These are phyloP conservation scores for Effrenium voratum DNA, from an alignment of 73 alveolate species.

Conservation along the genomic window DNA sequence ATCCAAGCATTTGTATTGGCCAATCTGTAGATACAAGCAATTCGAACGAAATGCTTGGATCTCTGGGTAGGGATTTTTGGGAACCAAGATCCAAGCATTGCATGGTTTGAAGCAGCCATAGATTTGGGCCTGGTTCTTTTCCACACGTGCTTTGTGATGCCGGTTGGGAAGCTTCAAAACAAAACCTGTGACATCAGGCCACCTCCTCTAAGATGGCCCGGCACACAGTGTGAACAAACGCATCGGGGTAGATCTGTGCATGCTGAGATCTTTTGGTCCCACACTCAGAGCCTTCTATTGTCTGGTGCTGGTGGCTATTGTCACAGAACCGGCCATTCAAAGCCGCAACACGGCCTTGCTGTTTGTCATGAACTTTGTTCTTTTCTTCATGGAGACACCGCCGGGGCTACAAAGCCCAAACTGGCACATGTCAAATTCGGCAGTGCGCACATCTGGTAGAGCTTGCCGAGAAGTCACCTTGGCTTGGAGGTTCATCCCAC, in stretches of 20 bases:
- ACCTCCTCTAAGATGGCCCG: not conserved
- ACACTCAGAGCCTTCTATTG: slow-evolving; percentile 1
- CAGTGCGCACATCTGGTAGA: not conserved
- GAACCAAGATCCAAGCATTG: too few relatives aligned
- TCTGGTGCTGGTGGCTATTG: not conserved
- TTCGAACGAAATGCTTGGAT: too few relatives aligned
- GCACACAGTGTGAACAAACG: not conserved
- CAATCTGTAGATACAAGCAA: too few relatives aligned
- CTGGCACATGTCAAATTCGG: not conserved
- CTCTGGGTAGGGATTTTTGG: too few relatives aligned
- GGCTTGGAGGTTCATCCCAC: too few relatives aligned
- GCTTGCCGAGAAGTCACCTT: not conserved
- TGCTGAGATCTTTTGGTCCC: not conserved
- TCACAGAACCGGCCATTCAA: not conserved
- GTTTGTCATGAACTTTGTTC: not conserved
- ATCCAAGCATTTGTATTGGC: too few relatives aligned
- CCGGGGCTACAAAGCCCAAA: slow-evolving; percentile 7
- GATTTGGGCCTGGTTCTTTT: too few relatives aligned
- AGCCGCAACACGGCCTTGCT: not conserved
- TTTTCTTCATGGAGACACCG: not conserved
- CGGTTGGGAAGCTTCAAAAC: too few relatives aligned
- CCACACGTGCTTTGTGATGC: too few relatives aligned
- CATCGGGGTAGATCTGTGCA: slow-evolving; percentile 26
- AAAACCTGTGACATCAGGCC: too few relatives aligned
- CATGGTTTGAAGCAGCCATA: too few relatives aligned